phyloP scores from a whole-genome alignment of 1,284 basidiomycete species.

The Coniferiporia weirii region DNA sequence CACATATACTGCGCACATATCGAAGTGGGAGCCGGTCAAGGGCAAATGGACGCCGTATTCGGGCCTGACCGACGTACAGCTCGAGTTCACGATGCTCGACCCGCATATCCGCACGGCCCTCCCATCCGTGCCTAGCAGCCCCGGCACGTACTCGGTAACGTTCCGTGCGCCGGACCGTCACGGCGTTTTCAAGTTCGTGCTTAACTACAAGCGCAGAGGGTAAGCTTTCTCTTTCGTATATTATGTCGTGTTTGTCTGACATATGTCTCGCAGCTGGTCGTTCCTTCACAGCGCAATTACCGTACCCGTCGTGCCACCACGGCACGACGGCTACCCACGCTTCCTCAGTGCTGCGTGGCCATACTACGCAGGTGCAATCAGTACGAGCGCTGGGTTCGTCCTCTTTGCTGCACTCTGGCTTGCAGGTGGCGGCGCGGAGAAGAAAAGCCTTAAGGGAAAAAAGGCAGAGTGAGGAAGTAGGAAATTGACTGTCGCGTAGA shows the following conservation, averaged over 20 bases:
- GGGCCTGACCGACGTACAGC: constrained; percentile 72
- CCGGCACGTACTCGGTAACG: constrained; percentile 68
- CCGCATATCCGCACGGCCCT: constrained; percentile 83
- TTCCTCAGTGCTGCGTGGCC: constrained; percentile 95
- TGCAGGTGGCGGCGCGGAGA: constrained; percentile 59
- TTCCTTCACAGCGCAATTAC: constrained; percentile 70
- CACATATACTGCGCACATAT: constrained; percentile 74
- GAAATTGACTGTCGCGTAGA: not conserved
- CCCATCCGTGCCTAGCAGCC: constrained; percentile 43
- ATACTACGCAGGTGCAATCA: constrained; percentile 87
- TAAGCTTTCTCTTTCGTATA: constrained; percentile 32
- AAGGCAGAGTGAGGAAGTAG: constrained; percentile 41
- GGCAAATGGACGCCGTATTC: constrained; percentile 70
- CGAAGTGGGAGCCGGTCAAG: constrained; percentile 51
- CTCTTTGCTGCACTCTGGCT: constrained; percentile 85
- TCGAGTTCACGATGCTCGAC: constrained; percentile 98
- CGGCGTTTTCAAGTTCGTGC: constrained; percentile 94
- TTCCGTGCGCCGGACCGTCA: constrained; percentile 93
- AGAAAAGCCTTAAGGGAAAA: constrained; percentile 38
- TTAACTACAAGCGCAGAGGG: constrained; percentile 87
- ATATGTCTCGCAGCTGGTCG: constrained; percentile 48
- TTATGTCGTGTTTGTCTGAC: not conserved
- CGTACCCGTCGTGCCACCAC: constrained; percentile 86
- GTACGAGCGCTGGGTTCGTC: constrained; percentile 79
- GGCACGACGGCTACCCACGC: constrained; percentile 92